Base-by-base conservation (phyloP, 106 monocot genomes). In the Dendrobium officinale region DNA sequence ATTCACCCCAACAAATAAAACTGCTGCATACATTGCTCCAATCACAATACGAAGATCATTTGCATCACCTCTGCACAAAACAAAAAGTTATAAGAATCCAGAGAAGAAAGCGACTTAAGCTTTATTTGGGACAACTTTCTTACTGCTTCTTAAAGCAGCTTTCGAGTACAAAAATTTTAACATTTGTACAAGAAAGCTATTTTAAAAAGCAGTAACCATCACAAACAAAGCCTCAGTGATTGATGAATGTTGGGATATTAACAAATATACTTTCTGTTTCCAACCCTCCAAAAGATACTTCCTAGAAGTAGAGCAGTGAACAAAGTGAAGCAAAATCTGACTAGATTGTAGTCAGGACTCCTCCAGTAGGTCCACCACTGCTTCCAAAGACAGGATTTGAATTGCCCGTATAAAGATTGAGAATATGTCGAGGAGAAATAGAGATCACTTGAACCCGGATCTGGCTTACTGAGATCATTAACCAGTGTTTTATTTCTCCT, bases 301-400 rank as follows among this genome's bases (percentile, higher is more conserved):
- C 95, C 95, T 7, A 95, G 82, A 6, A 95, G 83, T 16, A 95
- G 19, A 43, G 85, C 92, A 77, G 84, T 88, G 48, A 92, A 72
- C 16, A 95, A 42, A 17, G 95, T 90, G 79, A 88, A 90, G 88
- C 79, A 81, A 67, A 87, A 88, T 80, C 95, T 86, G 64, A 90
- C 91, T 40, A 87, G 75, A 40, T 90, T 95, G 82, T 95, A 95
- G n/a, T 85, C 83, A 3, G 92, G 95, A 78, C 86, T 95, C 78
- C 92, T 88, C 95, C 95, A 95, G 73, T 95, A 95, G 18, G 92
- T 87, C 84, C 84, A 88, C 85, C 85, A 90, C 77, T 95, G 91
- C 58, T 94, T 94, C 94, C 94, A 94, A 42, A 94, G 77, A 78
- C 94, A 94, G 58, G 86, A 77, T 72, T 85, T 86, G 83, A 85